These are phyloP conservation scores for Ustilago nuda DNA, from an alignment of 1,284 basidiomycete genomes.

Conservation along the genomic window DNA sequence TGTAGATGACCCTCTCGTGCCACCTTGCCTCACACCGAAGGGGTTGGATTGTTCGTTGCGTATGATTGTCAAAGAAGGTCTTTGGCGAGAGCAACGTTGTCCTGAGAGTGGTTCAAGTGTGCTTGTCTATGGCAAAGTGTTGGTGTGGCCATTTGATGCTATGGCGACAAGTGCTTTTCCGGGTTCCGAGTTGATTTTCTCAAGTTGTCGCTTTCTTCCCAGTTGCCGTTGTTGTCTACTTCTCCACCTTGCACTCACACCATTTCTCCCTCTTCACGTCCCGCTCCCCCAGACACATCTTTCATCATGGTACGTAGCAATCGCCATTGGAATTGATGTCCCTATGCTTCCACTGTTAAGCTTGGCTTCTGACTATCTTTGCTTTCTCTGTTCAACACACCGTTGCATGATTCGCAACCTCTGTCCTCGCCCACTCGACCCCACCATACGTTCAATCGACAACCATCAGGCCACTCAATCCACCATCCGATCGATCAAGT, in stretches of 20 bases:
- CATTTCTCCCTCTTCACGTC: background rate
- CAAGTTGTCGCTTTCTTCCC: slow-evolving; percentile 18
- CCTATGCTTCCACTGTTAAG: background rate
- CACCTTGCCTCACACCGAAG: background rate
- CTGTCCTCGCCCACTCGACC: background rate
- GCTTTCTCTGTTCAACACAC: background rate
- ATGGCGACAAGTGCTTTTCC: background rate
- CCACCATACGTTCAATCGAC: background rate
- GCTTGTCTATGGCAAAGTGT: background rate
- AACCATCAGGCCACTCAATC: slow-evolving; percentile 49
- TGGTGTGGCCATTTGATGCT: background rate
- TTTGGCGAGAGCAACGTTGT: no score
- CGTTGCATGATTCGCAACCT: background rate
- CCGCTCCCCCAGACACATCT: slow-evolving; percentile 1
- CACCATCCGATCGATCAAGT: slow-evolving; percentile 79
- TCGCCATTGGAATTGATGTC: background rate
- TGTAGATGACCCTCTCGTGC: background rate
- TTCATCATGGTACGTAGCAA: slow-evolving; percentile 35
- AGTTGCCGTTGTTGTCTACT: slow-evolving; percentile 1
- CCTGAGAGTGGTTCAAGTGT: background rate
- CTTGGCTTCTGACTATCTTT: background rate
- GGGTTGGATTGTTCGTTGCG: background rate
- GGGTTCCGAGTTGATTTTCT: slow-evolving; percentile 36
- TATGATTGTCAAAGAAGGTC: no score
- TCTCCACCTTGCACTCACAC: slow-evolving; percentile 10